A percentile compares a stretch with the other conserved stretches of the same genome.
These are phyloP conservation scores for Aspergillus sp. DNA, from an alignment of 2,329 filamentous ascomycete genomes.

Conservation along the genomic window DNA sequence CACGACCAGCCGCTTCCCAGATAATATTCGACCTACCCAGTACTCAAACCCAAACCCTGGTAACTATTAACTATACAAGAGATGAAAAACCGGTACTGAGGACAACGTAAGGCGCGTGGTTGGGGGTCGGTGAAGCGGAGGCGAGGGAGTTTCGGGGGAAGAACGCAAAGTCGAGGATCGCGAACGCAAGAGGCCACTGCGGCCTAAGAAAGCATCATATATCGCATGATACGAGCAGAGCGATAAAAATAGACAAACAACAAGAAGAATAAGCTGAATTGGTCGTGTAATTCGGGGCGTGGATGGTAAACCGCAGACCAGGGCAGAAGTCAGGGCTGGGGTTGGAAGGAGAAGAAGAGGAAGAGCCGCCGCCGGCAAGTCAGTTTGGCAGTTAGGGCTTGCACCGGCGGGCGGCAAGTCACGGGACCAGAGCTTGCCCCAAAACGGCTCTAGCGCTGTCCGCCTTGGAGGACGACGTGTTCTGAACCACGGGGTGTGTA, in stretches of 20 bases:
- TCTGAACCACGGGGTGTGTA: too few relatives aligned
- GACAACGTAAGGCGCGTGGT: neutral
- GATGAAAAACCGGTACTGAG: neutral
- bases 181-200: neutral
- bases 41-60: neutral
- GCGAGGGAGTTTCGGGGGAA: neutral
- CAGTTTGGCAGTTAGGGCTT: constrained; percentile 32
- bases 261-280: neutral
- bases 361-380: neutral
- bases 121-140: neutral
- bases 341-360: constrained; percentile 8
- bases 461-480: too few relatives aligned
- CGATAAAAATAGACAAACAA: neutral
- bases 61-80: neutral
- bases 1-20: neutral
- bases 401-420: constrained; percentile 17
- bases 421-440: constrained; percentile 23
- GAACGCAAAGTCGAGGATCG: neutral
- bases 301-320: neutral
- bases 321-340: neutral
- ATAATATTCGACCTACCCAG: neutral
- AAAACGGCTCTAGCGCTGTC: constrained; percentile 3
- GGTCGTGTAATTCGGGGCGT: neutral
- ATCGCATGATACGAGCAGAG: neutral
- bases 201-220: neutral